Percentiles rank a stretch among this genome's conserved stretches.
phyloP scores from a whole-genome alignment of 306 rosid genomes.

The Lathyrus sativus region DNA sequence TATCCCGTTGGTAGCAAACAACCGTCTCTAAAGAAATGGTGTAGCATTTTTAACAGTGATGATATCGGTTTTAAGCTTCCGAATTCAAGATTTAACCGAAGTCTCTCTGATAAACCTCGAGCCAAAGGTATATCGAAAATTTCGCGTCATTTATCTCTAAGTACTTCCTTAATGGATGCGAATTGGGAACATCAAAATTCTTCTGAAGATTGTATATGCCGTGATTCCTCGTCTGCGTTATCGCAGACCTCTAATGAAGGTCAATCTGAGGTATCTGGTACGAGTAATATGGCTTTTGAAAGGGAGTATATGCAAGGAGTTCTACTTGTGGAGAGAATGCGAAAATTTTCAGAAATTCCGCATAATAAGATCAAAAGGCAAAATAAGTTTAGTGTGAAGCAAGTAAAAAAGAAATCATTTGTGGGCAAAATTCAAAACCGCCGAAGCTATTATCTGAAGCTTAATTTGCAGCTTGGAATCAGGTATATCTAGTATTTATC shows the following conservation, averaged over 20 bases:
- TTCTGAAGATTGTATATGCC: constrained; percentile 41
- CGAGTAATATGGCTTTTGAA: constrained; percentile 49
- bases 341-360: constrained; percentile 46
- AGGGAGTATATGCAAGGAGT: constrained; percentile 97
- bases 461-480: constrained; percentile 62
- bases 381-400: constrained; percentile 48
- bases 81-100: constrained; percentile 53
- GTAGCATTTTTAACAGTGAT: constrained; percentile 45
- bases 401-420: constrained; percentile 55
- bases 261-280: constrained; percentile 48
- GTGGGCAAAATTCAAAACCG: constrained; percentile 41
- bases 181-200: constrained; percentile 40
- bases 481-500: constrained; percentile 36
- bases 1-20: constrained; percentile 78
- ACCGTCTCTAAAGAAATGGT: constrained; percentile 64
- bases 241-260: constrained; percentile 42
- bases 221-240: constrained; percentile 41
- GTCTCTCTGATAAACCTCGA: constrained; percentile 59
- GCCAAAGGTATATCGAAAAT: constrained; percentile 47
- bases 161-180: constrained; percentile 48
- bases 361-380: constrained; percentile 49
- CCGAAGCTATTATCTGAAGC: constrained; percentile 50
- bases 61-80: constrained; percentile 36
- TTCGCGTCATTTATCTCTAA: constrained; percentile 51
- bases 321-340: constrained; percentile 64